Base-by-base conservation (phyloP, 768 basidiomycete genomes). In the Pleurotus pulmonarius region DNA sequence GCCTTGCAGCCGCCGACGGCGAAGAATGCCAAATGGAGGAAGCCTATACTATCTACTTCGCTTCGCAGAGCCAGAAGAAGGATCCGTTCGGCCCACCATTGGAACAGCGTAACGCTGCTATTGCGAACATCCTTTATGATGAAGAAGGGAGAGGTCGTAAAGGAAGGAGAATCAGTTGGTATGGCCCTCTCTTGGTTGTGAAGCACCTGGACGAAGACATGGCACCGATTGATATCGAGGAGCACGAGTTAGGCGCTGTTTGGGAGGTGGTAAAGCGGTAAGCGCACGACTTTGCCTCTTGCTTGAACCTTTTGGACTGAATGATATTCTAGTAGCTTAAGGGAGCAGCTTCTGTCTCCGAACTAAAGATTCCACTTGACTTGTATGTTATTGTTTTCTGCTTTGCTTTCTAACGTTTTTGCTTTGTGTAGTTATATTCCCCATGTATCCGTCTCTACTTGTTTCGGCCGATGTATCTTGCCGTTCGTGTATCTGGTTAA, bases 31-130 rank as follows among this genome's bases (percentile, higher is more conserved):
- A 49, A n/a, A 25, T 26, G 26, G 48, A 49, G 26, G 13, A 49
- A 49, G 16, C 51, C 5, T 52, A 52, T 25, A 39, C 37, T 7
- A 40, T 52, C 24, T 52, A 37, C 24, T 52, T 39, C 7, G 51
- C 51, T 52, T n/a, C 51, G 16, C 51, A 52, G 51, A 52, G 20
- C 18, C 51, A 52, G 51, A 52, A 52, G 51, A 39, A 37, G 18
- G 51, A 52, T 24, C 2, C 51, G 9, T 52, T 52, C 15, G 38
- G 51, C 51, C 24, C 39, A 11, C 51, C 22, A 9, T 22, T 22
- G 18, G 51, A 52, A 39, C 38, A 52, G 12, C 51, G 39, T 2
- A 52, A 52, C 22, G 51, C 51, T n/a, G 51, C 51, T n/a, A 16
- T 52, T 12, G 51, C 51, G 16, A 52, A 52, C 15, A 52, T 52